Base-by-base conservation (phyloP, 2,329 filamentous ascomycete genomes). In the Colletotrichum agaves region DNA sequence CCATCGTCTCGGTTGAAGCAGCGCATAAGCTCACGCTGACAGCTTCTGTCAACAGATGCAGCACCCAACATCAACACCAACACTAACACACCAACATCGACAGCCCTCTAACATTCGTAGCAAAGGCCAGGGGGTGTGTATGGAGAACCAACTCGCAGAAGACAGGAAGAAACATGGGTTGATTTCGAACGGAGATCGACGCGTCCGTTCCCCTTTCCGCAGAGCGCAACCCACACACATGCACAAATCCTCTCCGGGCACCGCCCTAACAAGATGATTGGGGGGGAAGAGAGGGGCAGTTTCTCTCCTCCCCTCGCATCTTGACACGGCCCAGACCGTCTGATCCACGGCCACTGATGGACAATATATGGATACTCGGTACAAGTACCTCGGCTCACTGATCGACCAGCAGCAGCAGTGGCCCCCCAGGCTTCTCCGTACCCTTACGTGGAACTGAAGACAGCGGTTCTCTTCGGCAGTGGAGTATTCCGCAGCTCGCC, bases 281-380 rank as follows among this genome's bases (percentile, higher is more conserved):
- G 23, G 23, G n/a, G n/a, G n/a, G n/a, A n/a, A n/a, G 23, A 27
- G 5, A 27, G 23, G 5, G 23, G 23, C 23, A 6, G 23, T 27
- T 27, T 27, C 23, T 27, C 23, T 53, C 23, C 35, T 60, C 61
- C 43, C n/a, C 47, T 58, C 53, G 61, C 61, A 46, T 63, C 21
- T 58, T 37, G 53, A 59, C 53, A 63, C 31, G 57, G 62, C n/a
- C n/a, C n/a, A n/a, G n/a, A n/a, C n/a, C n/a, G n/a, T n/a, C n/a
- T n/a, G n/a, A n/a, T n/a, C n/a, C n/a, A n/a, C n/a, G n/a, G n/a
- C n/a, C n/a, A n/a, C n/a, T n/a, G n/a, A n/a, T n/a, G n/a, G n/a
- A n/a, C n/a, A n/a, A n/a, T n/a, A n/a, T n/a, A n/a, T n/a, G n/a
- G n/a, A n/a, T n/a, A n/a, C n/a, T n/a, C n/a, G n/a, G n/a, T n/a